Conservation (phyloP, 257 asterid genomes). For the Gentiana dahurica region DNA sequence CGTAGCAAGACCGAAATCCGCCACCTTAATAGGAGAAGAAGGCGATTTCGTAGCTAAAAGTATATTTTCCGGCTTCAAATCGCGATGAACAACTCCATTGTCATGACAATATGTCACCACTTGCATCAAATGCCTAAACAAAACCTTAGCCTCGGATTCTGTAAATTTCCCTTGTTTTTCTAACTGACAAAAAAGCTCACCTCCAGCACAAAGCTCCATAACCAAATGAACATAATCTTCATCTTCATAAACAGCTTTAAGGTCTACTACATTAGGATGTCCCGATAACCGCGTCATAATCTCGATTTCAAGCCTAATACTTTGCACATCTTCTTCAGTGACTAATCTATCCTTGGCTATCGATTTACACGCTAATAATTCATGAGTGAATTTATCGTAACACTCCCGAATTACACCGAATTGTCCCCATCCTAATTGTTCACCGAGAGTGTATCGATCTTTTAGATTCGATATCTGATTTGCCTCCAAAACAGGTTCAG, state of each 20-base stretch:
- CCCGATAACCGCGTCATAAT: conserved; percentile 74
- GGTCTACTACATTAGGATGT: conserved; percentile 69
- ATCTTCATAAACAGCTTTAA: conserved; percentile 75
- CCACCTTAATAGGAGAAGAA: conserved; percentile 66
- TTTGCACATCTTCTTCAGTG: conserved; percentile 57
- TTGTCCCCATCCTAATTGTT: conserved; percentile 73
- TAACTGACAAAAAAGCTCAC: conserved; percentile 69
- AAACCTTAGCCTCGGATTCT: conserved; percentile 44
- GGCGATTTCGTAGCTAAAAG: conserved; percentile 54
- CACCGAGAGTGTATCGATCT: conserved; percentile 50
- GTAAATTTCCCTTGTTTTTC: conserved; percentile 74
- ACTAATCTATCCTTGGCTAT: conserved; percentile 68
- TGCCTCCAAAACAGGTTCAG: conserved; percentile 39
- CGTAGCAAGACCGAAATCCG: conserved; percentile 85
- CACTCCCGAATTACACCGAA: conserved; percentile 70
- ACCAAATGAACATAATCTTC: conserved; percentile 65
- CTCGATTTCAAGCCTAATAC: conserved; percentile 76
- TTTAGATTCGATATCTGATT: conserved; percentile 24
- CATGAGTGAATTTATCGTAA: conserved; percentile 48
- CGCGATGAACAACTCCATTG: conserved; percentile 71
- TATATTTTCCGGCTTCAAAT: conserved; percentile 75
- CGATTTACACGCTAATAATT: conserved; percentile 73
- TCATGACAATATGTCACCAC: conserved; percentile 67
- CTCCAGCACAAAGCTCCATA: conserved; percentile 92
- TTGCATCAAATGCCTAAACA: conserved; percentile 58